Conservation (phyloP, 1,284 basidiomycete species). For the Filobasidium uniguttulatum region DNA sequence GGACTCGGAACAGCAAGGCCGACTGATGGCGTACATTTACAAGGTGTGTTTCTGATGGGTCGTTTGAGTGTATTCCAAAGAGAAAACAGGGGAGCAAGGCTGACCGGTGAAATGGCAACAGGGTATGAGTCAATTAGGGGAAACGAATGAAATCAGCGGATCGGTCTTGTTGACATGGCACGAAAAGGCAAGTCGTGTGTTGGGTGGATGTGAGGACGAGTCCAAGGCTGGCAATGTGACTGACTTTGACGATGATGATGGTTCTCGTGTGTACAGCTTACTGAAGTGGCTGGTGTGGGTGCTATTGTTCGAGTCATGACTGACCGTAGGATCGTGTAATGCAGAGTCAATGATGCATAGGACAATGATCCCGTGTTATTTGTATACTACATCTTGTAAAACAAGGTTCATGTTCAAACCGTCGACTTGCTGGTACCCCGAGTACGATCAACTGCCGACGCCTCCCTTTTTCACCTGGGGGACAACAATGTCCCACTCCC, state of each 20-base stretch:
- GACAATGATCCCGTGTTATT: background rate
- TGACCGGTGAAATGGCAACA: background rate
- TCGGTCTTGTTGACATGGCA: constrained; percentile 90
- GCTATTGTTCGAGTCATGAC: constrained; percentile 97
- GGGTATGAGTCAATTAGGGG: constrained; percentile 71
- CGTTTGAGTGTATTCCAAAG: background rate
- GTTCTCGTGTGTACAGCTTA: constrained; percentile 48
- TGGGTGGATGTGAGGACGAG: background rate
- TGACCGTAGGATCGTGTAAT: constrained; percentile 68
- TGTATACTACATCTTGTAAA: too few species aligned
- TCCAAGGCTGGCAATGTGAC: background rate
- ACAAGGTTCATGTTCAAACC: background rate
- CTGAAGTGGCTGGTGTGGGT: constrained; percentile 86
- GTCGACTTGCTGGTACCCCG: background rate
- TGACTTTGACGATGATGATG: background rate
- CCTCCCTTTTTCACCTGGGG: constrained; percentile 12
- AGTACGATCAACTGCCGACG: constrained; percentile 6
- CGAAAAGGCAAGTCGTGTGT: constrained; percentile 57
- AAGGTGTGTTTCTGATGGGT: constrained; percentile 51
- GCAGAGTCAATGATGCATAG: constrained; percentile 7
- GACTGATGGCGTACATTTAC: constrained; percentile 96
- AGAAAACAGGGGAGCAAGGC: background rate
- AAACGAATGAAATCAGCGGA: constrained; percentile 61
- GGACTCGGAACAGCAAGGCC: constrained; percentile 69
- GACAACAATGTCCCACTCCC: constrained; percentile 10